Evolutionary conservation across 1,139 yeast genomes (phyloP), one percentile per base, ranked within the genome.

Genomic region (Casaregolazyma lundiana): DNA sequence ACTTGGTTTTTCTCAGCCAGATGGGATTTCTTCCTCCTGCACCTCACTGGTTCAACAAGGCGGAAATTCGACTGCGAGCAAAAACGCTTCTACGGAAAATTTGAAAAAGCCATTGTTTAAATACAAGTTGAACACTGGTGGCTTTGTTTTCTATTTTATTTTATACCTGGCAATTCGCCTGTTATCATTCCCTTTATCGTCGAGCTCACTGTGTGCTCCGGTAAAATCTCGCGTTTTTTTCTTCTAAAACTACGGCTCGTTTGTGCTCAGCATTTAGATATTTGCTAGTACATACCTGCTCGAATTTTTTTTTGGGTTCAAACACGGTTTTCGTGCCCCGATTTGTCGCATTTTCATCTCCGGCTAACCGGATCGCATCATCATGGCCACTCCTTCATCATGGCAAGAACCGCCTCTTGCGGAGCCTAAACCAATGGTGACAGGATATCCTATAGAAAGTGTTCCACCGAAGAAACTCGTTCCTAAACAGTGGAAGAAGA

Each of bases 401-500:
- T 69, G 83, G 68, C 62, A 67, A 11, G 92, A 84, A 59, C 90
- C 92, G 0, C 72, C 71, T 7, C 63, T 75, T 30, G 76, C 81
- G 0, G 71, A 68, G 18, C 78, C 81, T 0, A 61, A 61, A 15
- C 77, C 83, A 2, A 68, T 71, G 20, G 76, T 77, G 41, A 81
- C 89, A 0, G 95, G 95, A 1, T 70, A 76, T 35, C 83, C 90
- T 2, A 63, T 85, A 44, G 88, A 79, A 51, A 71, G 77, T 3
- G 69, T 71, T 3, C 95, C 95, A 5, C 76, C 77, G 6, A 60
- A 70, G 0, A 80, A 75, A 54, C 29, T 53, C 29, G 29, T 73
- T 77, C 80, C 73, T 75, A 18, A 55, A 53, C 11, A 64, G 56
- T 50, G 55, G 41, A 43, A 46, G 50, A 43, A 43, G 50, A 44